Percentiles rank a stretch among this genome's conserved stretches.
Conservation (phyloP, 768 basidiomycete genomes). For the Hypholoma fasciculare region DNA sequence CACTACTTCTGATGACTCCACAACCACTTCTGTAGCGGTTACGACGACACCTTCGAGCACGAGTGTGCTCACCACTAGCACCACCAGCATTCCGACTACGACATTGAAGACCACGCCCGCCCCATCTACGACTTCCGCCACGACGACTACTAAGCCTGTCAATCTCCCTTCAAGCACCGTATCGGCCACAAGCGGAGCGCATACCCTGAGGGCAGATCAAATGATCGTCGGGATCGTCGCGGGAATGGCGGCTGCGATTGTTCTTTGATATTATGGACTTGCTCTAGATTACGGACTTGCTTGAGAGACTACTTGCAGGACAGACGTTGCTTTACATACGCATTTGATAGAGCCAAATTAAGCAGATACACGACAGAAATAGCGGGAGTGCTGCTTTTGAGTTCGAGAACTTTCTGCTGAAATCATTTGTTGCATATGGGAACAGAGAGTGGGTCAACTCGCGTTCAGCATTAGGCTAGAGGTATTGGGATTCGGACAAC, state of each 20-base stretch:
- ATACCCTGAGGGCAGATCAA: neutral
- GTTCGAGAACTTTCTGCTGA: no score
- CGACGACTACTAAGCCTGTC: neutral
- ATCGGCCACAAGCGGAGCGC: neutral
- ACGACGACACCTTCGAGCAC: neutral
- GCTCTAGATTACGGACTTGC: neutral
- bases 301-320: neutral
- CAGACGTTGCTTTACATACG: neutral
- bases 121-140: neutral
- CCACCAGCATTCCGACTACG: neutral
- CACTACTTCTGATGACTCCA: neutral
- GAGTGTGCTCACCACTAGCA: neutral
- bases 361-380: no score
- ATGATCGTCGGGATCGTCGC: neutral
- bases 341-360: neutral
- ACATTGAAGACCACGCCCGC: neutral
- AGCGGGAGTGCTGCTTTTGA: no score
- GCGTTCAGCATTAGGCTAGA: no score
- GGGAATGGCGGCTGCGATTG: neutral
- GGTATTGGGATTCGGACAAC: no score
- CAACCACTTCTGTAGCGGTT: neutral
- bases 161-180: neutral
- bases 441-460: no score
- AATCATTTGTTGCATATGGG: no score
- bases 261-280: neutral